phyloP scores from a whole-genome alignment of 2,329 filamentous ascomycete genomes.

The Huntiella moniliformis region DNA sequence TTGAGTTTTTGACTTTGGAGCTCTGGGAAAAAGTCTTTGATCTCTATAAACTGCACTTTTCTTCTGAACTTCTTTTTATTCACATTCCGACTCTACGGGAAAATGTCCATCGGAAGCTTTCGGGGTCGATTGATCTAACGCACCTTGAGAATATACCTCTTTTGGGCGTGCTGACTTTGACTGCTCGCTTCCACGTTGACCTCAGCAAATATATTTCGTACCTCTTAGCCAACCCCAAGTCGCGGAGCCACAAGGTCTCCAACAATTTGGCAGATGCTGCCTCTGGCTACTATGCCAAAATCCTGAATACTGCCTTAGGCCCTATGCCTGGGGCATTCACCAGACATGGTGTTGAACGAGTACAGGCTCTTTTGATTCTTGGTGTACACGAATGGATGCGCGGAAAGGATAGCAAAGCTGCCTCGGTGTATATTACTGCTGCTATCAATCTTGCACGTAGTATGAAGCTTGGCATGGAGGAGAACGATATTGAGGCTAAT shows the following conservation, averaged over 20 bases:
- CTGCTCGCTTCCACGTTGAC: slow-evolving; percentile 46
- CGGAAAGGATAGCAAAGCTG: slow-evolving; percentile 32
- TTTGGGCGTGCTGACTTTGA: slow-evolving; percentile 48
- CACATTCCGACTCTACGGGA: slow-evolving; percentile 43
- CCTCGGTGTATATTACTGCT: slow-evolving; percentile 38
- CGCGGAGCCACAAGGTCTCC: slow-evolving; percentile 15
- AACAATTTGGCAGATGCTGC: slow-evolving; percentile 22
- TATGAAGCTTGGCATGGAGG: slow-evolving; percentile 22
- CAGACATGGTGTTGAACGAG: slow-evolving; percentile 38
- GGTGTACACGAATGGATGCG: slow-evolving; percentile 55
- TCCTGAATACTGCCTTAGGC: slow-evolving; percentile 32
- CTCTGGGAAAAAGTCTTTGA: slow-evolving; percentile 52
- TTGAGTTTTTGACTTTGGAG: slow-evolving; percentile 40
- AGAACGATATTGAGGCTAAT: slow-evolving; percentile 1
- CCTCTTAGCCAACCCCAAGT: slow-evolving; percentile 18
- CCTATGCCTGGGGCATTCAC: slow-evolving; percentile 29
- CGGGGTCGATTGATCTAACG: slow-evolving; percentile 19
- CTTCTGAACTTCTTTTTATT: slow-evolving; percentile 52
- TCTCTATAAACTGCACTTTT: slow-evolving; percentile 53
- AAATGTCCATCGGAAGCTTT: background rate
- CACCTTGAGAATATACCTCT: slow-evolving; percentile 38
- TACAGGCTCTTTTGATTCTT: slow-evolving; percentile 52
- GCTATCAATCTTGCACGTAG: slow-evolving; percentile 46
- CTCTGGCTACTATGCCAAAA: slow-evolving; percentile 45
- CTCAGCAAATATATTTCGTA: slow-evolving; percentile 36